Evolutionary conservation across 305 asterid genomes (phyloP).

Genomic region (Fraxinus albicans): DNA sequence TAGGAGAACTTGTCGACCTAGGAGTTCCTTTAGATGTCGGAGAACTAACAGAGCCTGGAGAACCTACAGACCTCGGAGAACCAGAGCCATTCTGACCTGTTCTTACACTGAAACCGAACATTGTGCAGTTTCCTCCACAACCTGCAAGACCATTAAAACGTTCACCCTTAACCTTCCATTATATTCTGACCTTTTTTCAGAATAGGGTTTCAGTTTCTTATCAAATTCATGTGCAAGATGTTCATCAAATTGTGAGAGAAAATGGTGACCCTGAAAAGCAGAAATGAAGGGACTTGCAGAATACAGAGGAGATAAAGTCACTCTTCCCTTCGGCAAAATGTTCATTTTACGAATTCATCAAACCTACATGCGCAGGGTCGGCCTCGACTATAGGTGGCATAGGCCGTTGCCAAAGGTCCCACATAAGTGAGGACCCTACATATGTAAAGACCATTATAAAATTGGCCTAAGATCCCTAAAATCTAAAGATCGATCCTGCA

Average conservation of each 20-base stretch:
- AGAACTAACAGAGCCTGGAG: constrained; percentile 33
- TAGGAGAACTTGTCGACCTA: constrained; percentile 42
- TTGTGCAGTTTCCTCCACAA: constrained; percentile 15
- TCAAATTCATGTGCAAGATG: background rate
- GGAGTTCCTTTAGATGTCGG: constrained; percentile 40
- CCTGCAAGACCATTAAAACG: background rate
- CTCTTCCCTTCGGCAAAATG: background rate
- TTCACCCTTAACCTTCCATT: background rate
- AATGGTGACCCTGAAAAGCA: background rate
- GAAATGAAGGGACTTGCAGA: background rate
- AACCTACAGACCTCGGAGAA: constrained; percentile 39
- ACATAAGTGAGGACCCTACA: background rate
- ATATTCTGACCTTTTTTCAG: background rate
- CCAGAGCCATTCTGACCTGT: constrained; percentile 54
- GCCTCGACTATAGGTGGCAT: background rate
- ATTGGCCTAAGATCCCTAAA: background rate
- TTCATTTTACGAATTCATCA: background rate
- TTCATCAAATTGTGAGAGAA: background rate
- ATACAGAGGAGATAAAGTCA: background rate
- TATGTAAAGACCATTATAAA: background rate
- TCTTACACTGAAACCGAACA: constrained; percentile 60
- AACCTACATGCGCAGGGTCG: background rate
- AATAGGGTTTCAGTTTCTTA: background rate
- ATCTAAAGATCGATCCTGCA: background rate
- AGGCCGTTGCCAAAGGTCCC: background rate